phyloP scores from a whole-genome alignment of 164 flowering plant species.

The Annona squamosa region DNA sequence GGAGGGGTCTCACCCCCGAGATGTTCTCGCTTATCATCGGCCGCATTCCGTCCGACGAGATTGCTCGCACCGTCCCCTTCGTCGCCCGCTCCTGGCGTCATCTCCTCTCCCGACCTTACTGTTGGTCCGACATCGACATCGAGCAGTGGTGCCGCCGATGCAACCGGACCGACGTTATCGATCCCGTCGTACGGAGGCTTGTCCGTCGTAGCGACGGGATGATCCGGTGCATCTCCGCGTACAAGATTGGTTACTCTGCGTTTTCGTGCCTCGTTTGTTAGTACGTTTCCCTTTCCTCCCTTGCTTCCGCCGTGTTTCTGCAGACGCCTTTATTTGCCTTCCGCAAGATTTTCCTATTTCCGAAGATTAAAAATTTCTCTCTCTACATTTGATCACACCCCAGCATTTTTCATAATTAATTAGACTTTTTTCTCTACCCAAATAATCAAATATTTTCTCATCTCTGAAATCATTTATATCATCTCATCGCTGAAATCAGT shows the following conservation, averaged over 20 bases:
- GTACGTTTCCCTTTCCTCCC: not conserved
- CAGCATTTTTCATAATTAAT: too few species aligned
- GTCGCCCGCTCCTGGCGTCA: slow-evolving; percentile 77
- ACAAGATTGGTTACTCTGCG: slow-evolving; percentile 23
- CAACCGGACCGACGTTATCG: slow-evolving; percentile 13
- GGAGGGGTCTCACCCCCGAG: slow-evolving; percentile 77
- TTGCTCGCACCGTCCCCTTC: slow-evolving; percentile 54
- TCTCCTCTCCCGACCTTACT: slow-evolving; percentile 68
- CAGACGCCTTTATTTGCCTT: not conserved
- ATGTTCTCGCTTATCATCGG: slow-evolving; percentile 60
- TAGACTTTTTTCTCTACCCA: too few species aligned
- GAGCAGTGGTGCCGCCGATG: slow-evolving; percentile 55
- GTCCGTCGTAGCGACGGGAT: slow-evolving; percentile 48
- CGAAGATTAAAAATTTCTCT: too few species aligned
- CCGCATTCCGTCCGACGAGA: slow-evolving; percentile 54
- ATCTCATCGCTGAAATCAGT: too few species aligned
- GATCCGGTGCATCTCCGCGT: slow-evolving; percentile 44
- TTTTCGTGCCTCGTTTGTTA: slow-evolving; percentile 45
- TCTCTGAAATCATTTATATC: too few species aligned
- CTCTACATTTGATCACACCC: too few species aligned
- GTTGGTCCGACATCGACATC: slow-evolving; percentile 90
- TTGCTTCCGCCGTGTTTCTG: not conserved
- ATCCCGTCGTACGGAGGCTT: slow-evolving; percentile 33
- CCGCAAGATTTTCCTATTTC: too few species aligned
- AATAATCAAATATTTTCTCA: too few species aligned